Conservation (phyloP, 1,284 basidiomycete genomes). For the Sporisorium iseilematis-ciliati region DNA sequence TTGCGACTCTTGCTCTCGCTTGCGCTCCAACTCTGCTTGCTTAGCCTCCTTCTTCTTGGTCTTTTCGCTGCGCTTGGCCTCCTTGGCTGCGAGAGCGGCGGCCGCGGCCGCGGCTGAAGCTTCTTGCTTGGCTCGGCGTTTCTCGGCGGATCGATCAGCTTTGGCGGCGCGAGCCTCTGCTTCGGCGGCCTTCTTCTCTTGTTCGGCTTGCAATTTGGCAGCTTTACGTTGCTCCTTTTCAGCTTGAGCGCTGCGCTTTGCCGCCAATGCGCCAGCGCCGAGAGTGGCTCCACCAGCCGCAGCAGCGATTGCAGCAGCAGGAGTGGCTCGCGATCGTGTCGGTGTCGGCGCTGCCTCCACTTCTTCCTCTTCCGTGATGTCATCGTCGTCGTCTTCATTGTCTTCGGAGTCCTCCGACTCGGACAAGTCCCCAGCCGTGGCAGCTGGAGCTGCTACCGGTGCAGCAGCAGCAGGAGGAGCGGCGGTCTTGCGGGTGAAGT, state of each 20-base stretch:
- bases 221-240: conserved; percentile 28
- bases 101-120: conserved; percentile 51
- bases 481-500: conserved; percentile 24
- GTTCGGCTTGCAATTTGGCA: conserved; percentile 30
- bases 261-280: conserved; percentile 20
- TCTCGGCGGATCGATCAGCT: conserved; percentile 27
- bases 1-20: conserved; percentile 41
- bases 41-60: conserved; percentile 37
- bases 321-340: conserved; percentile 20
- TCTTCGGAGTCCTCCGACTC: conserved; percentile 22
- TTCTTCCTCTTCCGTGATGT: conserved; percentile 10
- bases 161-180: conserved; percentile 37
- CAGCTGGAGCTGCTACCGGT: conserved; percentile 5
- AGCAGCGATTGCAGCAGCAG: conserved; percentile 35
- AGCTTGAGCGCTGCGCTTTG: conserved; percentile 30
- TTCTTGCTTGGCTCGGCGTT: conserved; percentile 41
- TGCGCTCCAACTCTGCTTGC: conserved; percentile 37
- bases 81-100: conserved; percentile 45
- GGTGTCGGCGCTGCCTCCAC: conserved; percentile 14
- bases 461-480: conserved; percentile 20
- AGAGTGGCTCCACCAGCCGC: conserved; percentile 15
- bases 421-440: conserved; percentile 3
- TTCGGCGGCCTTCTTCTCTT: conserved; percentile 36
- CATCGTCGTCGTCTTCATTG: conserved; percentile 25
- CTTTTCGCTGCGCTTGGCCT: conserved; percentile 47